phyloP scores from a whole-genome alignment of 164 flowering plant species.

The Echeveria elegans region DNA sequence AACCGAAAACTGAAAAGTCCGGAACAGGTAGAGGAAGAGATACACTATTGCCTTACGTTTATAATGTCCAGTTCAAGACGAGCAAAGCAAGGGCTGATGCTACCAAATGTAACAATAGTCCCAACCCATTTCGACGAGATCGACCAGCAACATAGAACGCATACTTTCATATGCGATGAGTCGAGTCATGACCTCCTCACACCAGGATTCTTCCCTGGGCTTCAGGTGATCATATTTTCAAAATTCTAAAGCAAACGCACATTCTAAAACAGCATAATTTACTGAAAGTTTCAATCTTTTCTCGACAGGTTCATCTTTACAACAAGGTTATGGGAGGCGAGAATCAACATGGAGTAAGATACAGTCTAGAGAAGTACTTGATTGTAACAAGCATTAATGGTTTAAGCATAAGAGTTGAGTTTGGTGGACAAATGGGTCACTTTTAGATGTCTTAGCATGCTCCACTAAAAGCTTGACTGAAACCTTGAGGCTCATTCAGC shows the following conservation, averaged over 20 bases:
- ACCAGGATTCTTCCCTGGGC: constrained; percentile 81
- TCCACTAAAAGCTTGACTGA: constrained; percentile 71
- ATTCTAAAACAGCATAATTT: background rate
- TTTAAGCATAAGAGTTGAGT: constrained; percentile 66
- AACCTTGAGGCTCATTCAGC: constrained; percentile 59
- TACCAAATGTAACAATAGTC: constrained; percentile 79
- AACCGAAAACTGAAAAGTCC: constrained; percentile 62
- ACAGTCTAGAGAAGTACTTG: constrained; percentile 75
- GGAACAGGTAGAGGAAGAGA: constrained; percentile 66
- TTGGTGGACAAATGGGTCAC: constrained; percentile 73
- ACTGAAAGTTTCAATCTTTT: constrained; percentile 3
- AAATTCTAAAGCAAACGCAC: background rate
- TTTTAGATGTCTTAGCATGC: constrained; percentile 80
- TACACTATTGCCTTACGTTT: constrained; percentile 83
- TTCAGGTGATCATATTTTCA: constrained; percentile 44
- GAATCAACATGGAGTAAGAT: constrained; percentile 68
- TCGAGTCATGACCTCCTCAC: constrained; percentile 82
- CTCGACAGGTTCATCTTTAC: constrained; percentile 74
- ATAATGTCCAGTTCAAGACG: constrained; percentile 74
- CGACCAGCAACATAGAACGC: constrained; percentile 33
- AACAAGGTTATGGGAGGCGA: constrained; percentile 53
- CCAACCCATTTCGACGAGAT: constrained; percentile 81
- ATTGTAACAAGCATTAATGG: constrained; percentile 70
- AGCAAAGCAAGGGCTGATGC: constrained; percentile 61
- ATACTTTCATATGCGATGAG: constrained; percentile 73